Percentiles rank a stretch among this genome's conserved stretches.
These are phyloP conservation scores for Phalaenopsis aphrodite DNA, from an alignment of 106 monocot species.

Conservation along the genomic window DNA sequence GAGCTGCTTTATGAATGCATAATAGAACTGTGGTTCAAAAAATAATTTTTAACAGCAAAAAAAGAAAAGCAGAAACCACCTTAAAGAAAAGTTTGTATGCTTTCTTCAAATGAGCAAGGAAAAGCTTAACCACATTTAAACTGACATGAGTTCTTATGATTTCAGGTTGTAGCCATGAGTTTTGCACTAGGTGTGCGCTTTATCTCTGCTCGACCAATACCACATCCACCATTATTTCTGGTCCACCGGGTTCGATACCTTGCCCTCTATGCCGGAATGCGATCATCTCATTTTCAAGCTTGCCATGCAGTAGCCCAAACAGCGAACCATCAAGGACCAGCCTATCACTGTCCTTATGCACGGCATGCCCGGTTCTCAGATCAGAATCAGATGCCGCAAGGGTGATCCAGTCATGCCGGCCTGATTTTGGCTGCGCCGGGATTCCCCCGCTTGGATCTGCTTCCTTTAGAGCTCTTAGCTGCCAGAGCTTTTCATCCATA, in stretches of 20 bases:
- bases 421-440: conserved; percentile 22
- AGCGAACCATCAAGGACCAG: conserved; percentile 45
- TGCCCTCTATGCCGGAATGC: conserved; percentile 85
- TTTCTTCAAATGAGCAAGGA: neutral
- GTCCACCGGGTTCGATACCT: conserved; percentile 71
- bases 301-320: conserved; percentile 29
- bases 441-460: conserved; percentile 34
- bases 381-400: neutral
- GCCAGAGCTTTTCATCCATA: conserved; percentile 38
- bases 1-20: no score
- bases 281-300: conserved; percentile 54
- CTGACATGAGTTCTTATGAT: neutral
- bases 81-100: no score
- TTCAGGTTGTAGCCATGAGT: conserved; percentile 82
- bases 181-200: conserved; percentile 85
- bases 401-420: conserved; percentile 15
- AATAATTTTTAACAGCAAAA: no score
- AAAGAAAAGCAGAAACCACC: no score
- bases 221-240: conserved; percentile 16
- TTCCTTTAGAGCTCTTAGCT: conserved; percentile 49
- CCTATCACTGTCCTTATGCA: conserved; percentile 38
- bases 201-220: conserved; percentile 74
- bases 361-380: conserved; percentile 20
- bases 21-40: no score
- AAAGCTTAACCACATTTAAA: neutral